Evolutionary conservation across 495 filamentous ascomycete genomes (phyloP).

Genomic region (Daldinia childiae): DNA sequence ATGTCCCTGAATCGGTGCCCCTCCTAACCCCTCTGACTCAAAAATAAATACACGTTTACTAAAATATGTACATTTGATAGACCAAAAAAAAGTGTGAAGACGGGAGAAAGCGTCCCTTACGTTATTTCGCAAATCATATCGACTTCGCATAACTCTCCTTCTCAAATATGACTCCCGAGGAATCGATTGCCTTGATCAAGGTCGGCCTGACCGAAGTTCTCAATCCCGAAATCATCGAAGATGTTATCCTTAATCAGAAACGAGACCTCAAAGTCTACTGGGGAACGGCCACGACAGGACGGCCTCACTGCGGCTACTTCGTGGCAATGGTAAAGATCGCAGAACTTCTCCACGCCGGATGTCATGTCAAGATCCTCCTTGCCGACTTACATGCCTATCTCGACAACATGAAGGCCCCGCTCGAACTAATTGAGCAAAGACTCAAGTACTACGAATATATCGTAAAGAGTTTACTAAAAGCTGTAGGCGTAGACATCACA

Average conservation of each 20-base stretch:
- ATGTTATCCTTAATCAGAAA: slow-evolving; percentile 72
- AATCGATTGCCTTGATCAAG: slow-evolving; percentile 73
- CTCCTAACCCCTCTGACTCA: slow-evolving; percentile 43
- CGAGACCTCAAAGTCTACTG: slow-evolving; percentile 82
- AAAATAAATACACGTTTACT: slow-evolving; percentile 26
- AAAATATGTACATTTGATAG: slow-evolving; percentile 12
- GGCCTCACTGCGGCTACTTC: slow-evolving; percentile 86
- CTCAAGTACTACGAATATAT: slow-evolving; percentile 75
- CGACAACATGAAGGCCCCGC: slow-evolving; percentile 83
- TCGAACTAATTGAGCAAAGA: slow-evolving; percentile 85
- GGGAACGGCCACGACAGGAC: slow-evolving; percentile 86
- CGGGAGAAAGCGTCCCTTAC: not conserved
- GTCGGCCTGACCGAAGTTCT: slow-evolving; percentile 86
- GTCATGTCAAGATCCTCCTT: slow-evolving; percentile 80
- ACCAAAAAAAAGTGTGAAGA: slow-evolving; percentile 3
- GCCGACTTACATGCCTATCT: slow-evolving; percentile 85
- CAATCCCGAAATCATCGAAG: slow-evolving; percentile 85
- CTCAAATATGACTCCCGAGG: slow-evolving; percentile 42
- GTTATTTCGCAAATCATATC: not conserved
- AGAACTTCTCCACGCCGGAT: slow-evolving; percentile 85
- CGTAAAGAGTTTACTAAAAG: slow-evolving; percentile 71
- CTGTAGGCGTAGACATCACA: slow-evolving; percentile 78
- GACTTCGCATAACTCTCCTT: not conserved
- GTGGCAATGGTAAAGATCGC: slow-evolving; percentile 88
- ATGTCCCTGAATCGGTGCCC: slow-evolving; percentile 33